Base-by-base conservation (phyloP, 257 asterid genomes). In the Fraxinus excelsior region DNA sequence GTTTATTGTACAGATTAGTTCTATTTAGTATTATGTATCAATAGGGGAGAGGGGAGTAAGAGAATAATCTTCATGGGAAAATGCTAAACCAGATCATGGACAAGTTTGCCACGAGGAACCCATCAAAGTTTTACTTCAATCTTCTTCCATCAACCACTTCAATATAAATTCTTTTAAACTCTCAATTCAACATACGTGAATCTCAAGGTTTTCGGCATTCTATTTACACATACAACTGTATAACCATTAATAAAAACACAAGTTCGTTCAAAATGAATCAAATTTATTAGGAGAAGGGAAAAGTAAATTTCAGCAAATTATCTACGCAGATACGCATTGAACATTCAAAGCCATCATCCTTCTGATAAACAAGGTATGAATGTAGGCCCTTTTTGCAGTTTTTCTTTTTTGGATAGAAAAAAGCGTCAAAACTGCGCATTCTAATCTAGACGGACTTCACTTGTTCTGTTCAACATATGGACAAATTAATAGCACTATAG, bases 391-490 rank as follows among this genome's bases (percentile, higher is more conserved):
- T 10, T 62, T 23, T 62, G 6, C 12, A 64, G 66, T 66, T 75
- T 28, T 60, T 62, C 70, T 23, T 60, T 60, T 7, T 23, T 0
- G 23, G 68, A 18, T 26, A 10, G 34, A 62, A 80, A 67, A 71
- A 53, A 4, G 60, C 37, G 46, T 67, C 70, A 58, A 71, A 77
- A 40, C 32, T 73, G 71, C 58, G 73, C 51, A 13, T 34, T 65
- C 80, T 75, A 67, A 80, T 66, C 76, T 75, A 34, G 16, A 37
- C 34, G 60, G 69, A 35, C 49, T 42, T 66, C 67, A 35, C 77
- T 51, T 81, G 69, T 40, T 3, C 34, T 31, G 73, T 69, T 69
- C 44, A 80, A 79, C 69, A 23, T 78, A 80, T 74, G 23, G 82
- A 76, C 79, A 74, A 53, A 69, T 74, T 28, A 62, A 56, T 26